These are phyloP conservation scores for Furcasterigmium furcatum DNA, from an alignment of 2,329 filamentous ascomycete genomes.

Conservation along the genomic window DNA sequence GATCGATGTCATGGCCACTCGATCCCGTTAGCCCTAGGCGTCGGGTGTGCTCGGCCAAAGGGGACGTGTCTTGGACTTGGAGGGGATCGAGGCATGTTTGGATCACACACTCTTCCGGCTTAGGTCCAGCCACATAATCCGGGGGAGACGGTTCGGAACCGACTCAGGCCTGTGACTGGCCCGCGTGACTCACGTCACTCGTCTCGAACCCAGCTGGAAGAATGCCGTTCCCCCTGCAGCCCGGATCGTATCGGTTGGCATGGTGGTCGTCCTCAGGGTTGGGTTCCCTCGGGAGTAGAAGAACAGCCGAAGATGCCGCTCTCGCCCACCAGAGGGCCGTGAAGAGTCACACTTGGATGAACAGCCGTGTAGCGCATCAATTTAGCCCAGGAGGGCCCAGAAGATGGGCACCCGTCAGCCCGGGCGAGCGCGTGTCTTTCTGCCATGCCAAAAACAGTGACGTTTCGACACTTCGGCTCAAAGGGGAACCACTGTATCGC, in stretches of 20 bases:
- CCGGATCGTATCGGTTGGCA: too few species aligned
- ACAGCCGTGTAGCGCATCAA: too few species aligned
- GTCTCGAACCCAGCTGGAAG: too few species aligned
- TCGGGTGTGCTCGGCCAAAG: constrained; percentile 5
- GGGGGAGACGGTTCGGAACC: neutral
- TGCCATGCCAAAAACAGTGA: neutral
- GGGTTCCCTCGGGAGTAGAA: neutral
- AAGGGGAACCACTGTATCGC: constrained; percentile 22
- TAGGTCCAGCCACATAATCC: neutral
- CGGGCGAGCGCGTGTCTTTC: too few species aligned
- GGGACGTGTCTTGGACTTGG: neutral
- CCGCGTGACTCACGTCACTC: neutral
- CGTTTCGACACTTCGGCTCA: constrained; percentile 27
- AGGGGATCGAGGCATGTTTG: neutral
- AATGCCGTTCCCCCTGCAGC: too few species aligned
- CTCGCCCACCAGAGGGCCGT: too few species aligned
- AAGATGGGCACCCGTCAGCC: too few species aligned
- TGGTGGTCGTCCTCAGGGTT: too few species aligned
- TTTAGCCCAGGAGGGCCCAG: too few species aligned
- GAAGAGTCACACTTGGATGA: too few species aligned
- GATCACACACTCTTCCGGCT: neutral
- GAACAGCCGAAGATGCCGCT: neutral
- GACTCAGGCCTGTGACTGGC: neutral
- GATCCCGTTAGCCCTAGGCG: neutral
- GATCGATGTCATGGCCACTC: too few species aligned